These are phyloP conservation scores for Zygoascus biomembranicola DNA, from an alignment of 805 yeast genomes.

Conservation along the genomic window DNA sequence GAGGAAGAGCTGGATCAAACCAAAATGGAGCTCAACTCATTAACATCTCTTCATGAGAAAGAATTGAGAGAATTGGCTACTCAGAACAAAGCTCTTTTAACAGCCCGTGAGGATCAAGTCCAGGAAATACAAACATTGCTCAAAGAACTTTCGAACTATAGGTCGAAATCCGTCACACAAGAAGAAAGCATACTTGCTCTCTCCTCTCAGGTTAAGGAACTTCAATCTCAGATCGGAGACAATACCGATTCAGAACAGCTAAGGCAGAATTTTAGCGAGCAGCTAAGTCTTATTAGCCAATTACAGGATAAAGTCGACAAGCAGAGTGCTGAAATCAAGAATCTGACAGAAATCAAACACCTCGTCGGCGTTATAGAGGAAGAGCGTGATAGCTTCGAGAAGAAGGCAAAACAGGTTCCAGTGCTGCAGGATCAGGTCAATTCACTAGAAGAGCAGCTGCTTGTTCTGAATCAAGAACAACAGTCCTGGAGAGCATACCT, in stretches of 20 bases:
- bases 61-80: background rate
- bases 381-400: slow-evolving; percentile 39
- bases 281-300: slow-evolving; percentile 37
- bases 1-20: slow-evolving; percentile 20
- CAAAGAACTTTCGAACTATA: background rate
- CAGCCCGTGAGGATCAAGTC: background rate
- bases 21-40: background rate
- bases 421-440: slow-evolving; percentile 38
- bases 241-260: background rate
- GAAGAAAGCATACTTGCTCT: background rate
- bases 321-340: slow-evolving; percentile 45
- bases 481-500: slow-evolving; percentile 40
- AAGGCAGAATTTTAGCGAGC: slow-evolving; percentile 28
- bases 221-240: background rate
- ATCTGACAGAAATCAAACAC: slow-evolving; percentile 38
- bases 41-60: background rate
- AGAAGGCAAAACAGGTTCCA: slow-evolving; percentile 34
- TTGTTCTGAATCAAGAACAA: slow-evolving; percentile 39
- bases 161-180: slow-evolving; percentile 6
- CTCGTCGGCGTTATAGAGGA: slow-evolving; percentile 47
- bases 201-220: background rate
- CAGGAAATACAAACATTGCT: background rate
- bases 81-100: background rate
- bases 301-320: slow-evolving; percentile 45
- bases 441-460: slow-evolving; percentile 42